phyloP scores from a whole-genome alignment of 345 rosid species.

The Cardamine chenopodiifolia region DNA sequence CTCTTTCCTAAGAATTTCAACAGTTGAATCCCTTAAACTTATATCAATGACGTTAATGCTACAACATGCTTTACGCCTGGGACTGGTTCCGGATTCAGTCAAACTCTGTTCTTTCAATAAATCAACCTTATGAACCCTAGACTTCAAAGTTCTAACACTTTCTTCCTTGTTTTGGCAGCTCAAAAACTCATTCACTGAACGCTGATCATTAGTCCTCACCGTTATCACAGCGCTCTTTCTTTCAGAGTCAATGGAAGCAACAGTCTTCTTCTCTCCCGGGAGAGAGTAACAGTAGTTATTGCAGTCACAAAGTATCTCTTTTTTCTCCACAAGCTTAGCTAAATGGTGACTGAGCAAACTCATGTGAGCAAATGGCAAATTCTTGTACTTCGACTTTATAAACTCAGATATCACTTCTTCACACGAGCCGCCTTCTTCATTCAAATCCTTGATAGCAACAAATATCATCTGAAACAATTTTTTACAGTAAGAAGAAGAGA shows the following conservation, averaged over 20 bases:
- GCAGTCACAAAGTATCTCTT: slow-evolving; percentile 43
- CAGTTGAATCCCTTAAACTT: slow-evolving; percentile 1
- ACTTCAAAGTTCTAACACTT: slow-evolving; percentile 6
- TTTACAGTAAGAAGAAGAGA: slow-evolving; percentile 15
- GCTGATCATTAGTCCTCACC: background rate
- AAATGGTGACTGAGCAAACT: slow-evolving; percentile 47
- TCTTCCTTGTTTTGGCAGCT: background rate
- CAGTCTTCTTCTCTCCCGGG: slow-evolving; percentile 8
- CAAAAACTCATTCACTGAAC: slow-evolving; percentile 13
- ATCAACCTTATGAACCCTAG: slow-evolving; percentile 16
- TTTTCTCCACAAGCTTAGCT: slow-evolving; percentile 42
- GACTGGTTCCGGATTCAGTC: slow-evolving; percentile 8
- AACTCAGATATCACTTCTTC: slow-evolving; percentile 44
- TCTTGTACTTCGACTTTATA: slow-evolving; percentile 31
- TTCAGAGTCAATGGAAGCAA: slow-evolving; percentile 14
- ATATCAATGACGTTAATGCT: slow-evolving; percentile 1
- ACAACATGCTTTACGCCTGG: slow-evolving; percentile 20
- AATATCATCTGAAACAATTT: slow-evolving; percentile 45
- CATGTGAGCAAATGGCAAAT: slow-evolving; percentile 48
- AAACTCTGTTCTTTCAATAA: slow-evolving; percentile 27
- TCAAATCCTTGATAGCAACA: slow-evolving; percentile 43
- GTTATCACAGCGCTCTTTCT: background rate
- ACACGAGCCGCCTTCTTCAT: slow-evolving; percentile 44
- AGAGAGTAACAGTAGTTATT: slow-evolving; percentile 40
- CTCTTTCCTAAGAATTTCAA: slow-evolving; percentile 14